A percentile compares a stretch with the other conserved stretches of the same genome.
These are phyloP conservation scores for Yamadazyma triangularis DNA, from an alignment of 1,139 yeast species.

Conservation along the genomic window DNA sequence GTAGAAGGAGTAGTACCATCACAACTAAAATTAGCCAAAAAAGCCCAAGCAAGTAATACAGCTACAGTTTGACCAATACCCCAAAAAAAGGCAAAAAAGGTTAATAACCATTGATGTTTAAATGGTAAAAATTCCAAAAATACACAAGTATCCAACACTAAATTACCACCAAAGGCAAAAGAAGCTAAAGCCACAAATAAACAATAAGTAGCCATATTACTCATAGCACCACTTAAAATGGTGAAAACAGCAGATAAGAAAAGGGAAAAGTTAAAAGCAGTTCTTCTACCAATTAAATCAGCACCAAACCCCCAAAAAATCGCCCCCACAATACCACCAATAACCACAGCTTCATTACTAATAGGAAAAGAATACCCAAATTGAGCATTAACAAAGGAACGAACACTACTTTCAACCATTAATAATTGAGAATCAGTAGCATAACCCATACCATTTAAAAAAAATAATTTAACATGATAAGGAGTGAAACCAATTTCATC, in stretches of 20 bases:
- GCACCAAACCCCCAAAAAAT: constrained; percentile 55
- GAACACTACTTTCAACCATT: constrained; percentile 33
- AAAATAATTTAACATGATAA: constrained; percentile 32
- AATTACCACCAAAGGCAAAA: constrained; percentile 56
- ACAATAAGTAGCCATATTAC: constrained; percentile 43
- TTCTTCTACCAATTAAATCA: constrained; percentile 54
- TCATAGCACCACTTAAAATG: constrained; percentile 51
- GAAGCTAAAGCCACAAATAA: constrained; percentile 44
- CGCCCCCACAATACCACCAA: constrained; percentile 55
- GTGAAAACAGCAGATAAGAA: constrained; percentile 48
- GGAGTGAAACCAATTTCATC: constrained; percentile 36
- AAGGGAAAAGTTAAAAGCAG: constrained; percentile 53
- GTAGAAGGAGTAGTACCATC: constrained; percentile 18
- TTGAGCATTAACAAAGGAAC: constrained; percentile 39
- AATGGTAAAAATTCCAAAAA: constrained; percentile 56
- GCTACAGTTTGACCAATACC: constrained; percentile 60
- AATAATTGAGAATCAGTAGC: constrained; percentile 58
- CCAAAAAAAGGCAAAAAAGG: constrained; percentile 59
- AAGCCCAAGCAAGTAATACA: constrained; percentile 52
- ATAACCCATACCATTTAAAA: constrained; percentile 59
- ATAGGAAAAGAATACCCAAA: constrained; percentile 32
- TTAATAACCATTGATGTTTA: constrained; percentile 49
- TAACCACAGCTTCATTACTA: constrained; percentile 21
- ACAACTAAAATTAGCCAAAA: constrained; percentile 48
- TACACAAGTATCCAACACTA: constrained; percentile 57